A percentile compares a stretch with the other conserved stretches of the same genome.
Evolutionary conservation across 2,329 filamentous ascomycete species (phyloP).

Genomic region (Dactylellina haptotyla): DNA sequence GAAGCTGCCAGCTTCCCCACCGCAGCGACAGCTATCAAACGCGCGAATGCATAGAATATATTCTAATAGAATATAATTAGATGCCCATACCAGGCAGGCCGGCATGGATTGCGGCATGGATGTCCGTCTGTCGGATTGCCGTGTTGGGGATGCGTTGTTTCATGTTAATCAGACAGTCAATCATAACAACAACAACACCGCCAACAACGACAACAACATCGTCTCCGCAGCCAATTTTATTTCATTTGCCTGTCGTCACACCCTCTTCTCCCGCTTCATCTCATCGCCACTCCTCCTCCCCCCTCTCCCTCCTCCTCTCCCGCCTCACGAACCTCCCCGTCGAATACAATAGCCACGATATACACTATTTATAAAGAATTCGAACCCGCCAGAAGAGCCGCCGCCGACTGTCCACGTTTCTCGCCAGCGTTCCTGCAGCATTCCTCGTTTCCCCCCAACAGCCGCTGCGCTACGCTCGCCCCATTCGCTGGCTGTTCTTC

Average conservation of each 20-base stretch:
- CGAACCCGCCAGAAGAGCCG: constrained; percentile 7
- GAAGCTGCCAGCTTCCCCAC: too few species aligned
- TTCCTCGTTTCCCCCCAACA: constrained; percentile 27
- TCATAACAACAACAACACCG: constrained; percentile 28
- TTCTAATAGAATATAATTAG: too few species aligned
- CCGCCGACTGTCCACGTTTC: not conserved
- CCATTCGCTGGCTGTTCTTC: not conserved
- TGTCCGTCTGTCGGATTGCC: constrained; percentile 5
- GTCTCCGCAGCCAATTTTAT: not conserved
- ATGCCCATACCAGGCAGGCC: too few species aligned
- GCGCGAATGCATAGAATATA: too few species aligned
- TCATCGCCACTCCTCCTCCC: not conserved
- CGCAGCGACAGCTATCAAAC: too few species aligned
- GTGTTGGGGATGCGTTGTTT: constrained; percentile 27
- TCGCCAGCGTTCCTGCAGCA: constrained; percentile 21
- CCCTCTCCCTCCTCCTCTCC: not conserved
- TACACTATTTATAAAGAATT: too few species aligned
- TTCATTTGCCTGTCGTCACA: not conserved
- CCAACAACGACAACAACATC: constrained; percentile 29
- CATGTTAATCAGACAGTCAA: not conserved
- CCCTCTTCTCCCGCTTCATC: constrained; percentile 10
- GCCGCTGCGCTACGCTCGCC: constrained; percentile 7
- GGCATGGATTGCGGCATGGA: not conserved
- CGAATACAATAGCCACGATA: too few species aligned
- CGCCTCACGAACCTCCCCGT: too few species aligned